phyloP scores from a whole-genome alignment of 1,284 basidiomycete genomes.

The Rhodofomes roseus region DNA sequence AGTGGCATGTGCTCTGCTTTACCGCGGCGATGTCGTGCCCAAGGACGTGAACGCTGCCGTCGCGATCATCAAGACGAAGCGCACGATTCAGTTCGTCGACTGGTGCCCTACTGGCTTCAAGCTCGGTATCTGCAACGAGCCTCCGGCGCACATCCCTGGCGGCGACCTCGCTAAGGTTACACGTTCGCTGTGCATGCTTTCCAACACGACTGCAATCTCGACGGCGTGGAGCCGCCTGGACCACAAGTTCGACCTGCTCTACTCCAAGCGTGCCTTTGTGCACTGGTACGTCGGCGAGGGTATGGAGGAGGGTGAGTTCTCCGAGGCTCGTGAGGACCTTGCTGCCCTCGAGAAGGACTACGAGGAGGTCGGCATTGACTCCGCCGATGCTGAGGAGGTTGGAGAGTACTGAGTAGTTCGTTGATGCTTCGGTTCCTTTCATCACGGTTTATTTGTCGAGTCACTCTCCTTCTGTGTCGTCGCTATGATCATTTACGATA shows the following conservation, averaged over 20 bases:
- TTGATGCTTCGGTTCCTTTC: conserved; percentile 21
- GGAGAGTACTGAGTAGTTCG: conserved; percentile 61
- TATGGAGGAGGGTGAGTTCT: conserved; percentile 99
- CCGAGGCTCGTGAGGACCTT: conserved; percentile 95
- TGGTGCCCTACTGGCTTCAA: conserved; percentile 93
- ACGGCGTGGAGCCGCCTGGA: conserved; percentile 88
- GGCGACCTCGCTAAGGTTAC: conserved; percentile 87
- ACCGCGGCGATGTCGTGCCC: conserved; percentile 87
- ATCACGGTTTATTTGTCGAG: conserved; percentile 17
- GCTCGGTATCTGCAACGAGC: conserved; percentile 90
- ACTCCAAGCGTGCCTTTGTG: conserved; percentile 90
- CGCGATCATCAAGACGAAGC: conserved; percentile 83
- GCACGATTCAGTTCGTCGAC: conserved; percentile 81
- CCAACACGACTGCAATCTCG: conserved; percentile 85
- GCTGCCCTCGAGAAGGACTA: conserved; percentile 97
- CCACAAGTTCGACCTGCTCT: conserved; percentile 98
- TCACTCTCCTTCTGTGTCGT: conserved; percentile 15
- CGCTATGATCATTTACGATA: conserved; percentile 27
- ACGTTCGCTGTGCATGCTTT: conserved; percentile 88
- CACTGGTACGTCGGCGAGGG: conserved; percentile 97
- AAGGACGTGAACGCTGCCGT: conserved; percentile 90
- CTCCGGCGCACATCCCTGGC: conserved; percentile 79
- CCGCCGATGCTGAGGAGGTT: conserved; percentile 79
- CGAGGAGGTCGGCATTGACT: conserved; percentile 92
- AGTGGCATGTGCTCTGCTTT: conserved; percentile 76